Conservation (phyloP, 805 yeast genomes). For the Wickerhamiella domercqiae region DNA sequence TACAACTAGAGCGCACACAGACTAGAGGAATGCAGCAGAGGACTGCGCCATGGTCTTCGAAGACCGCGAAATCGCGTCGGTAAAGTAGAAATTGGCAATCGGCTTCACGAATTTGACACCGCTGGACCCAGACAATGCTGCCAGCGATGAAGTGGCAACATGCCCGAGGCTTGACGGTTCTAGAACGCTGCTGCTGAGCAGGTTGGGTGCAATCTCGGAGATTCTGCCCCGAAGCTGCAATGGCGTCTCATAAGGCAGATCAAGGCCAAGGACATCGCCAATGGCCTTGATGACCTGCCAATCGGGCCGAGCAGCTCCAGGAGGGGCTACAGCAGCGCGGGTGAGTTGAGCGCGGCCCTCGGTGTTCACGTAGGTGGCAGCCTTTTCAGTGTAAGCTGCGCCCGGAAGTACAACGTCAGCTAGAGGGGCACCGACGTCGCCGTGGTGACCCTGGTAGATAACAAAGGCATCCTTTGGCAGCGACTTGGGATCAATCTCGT, state of each 20-base stretch:
- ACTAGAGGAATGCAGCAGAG: conserved; percentile 32
- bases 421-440: conserved; percentile 73
- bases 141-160: conserved; percentile 31
- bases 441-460: conserved; percentile 83
- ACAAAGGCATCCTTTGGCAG: conserved; percentile 78
- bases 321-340: conserved; percentile 75
- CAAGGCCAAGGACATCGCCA: conserved; percentile 55
- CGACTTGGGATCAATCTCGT: conserved; percentile 52
- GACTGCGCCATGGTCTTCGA: conserved; percentile 87
- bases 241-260: conserved; percentile 63
- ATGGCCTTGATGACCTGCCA: conserved; percentile 79
- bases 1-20: no score
- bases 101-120: conserved; percentile 44
- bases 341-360: conserved; percentile 81
- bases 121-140: conserved; percentile 29
- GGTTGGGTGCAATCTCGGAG: conserved; percentile 66
- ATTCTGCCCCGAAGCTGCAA: conserved; percentile 53
- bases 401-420: conserved; percentile 84
- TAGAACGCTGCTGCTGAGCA: conserved; percentile 56
- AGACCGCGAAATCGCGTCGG: conserved; percentile 73
- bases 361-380: conserved; percentile 73
- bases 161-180: conserved; percentile 50
- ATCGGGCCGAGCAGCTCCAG: conserved; percentile 83
- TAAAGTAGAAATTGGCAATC: conserved; percentile 71
- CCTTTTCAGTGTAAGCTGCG: conserved; percentile 76